Evolutionary conservation across 257 asterid species (phyloP), one percentile per base, ranked within the genome.

Genomic region (Nyctanthes arbortristis): DNA sequence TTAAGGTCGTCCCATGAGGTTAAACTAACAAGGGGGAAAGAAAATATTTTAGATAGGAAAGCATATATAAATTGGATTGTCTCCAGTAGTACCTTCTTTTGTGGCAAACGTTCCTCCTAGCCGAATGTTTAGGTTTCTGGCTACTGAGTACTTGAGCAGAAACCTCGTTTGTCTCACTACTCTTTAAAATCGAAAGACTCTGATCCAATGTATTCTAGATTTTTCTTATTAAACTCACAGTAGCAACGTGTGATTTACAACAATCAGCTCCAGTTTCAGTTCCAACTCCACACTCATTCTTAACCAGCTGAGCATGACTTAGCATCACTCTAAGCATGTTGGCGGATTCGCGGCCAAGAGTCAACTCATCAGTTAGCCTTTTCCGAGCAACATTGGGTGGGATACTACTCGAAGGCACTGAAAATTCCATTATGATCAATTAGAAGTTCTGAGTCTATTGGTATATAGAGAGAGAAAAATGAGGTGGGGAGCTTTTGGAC

Each of bases 51-150:
- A n/a, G n/a, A n/a, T n/a, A n/a, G n/a, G n/a, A n/a, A n/a, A n/a
- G n/a, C n/a, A n/a, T n/a, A n/a, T n/a, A n/a, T n/a, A n/a, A n/a
- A n/a, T n/a, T n/a, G n/a, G n/a, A n/a, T n/a, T n/a, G n/a, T n/a
- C n/a, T n/a, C n/a, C n/a, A n/a, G n/a, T n/a, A n/a, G n/a, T 75
- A 74, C 93, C 84, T 87, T 79, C 90, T 78, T 79, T 87, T 87
- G 80, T 84, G 82, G 81, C 85, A 78, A 25, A 90, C 93, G 43
- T 90, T 77, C 61, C 84, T 77, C 8, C 78, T 79, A 75, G 77
- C 81, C 57, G 81, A 79, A 52, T 75, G 81, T 70, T 86, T 86
- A 0, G 78, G 29, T 65, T 78, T 81, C 64, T 25, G 65, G 67
- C 18, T 47, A 20, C 31, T 61, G 60, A 64, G 64, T 35, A 36